phyloP scores from a whole-genome alignment of 2,329 filamentous ascomycete species.

The Raffaelea arxii region DNA sequence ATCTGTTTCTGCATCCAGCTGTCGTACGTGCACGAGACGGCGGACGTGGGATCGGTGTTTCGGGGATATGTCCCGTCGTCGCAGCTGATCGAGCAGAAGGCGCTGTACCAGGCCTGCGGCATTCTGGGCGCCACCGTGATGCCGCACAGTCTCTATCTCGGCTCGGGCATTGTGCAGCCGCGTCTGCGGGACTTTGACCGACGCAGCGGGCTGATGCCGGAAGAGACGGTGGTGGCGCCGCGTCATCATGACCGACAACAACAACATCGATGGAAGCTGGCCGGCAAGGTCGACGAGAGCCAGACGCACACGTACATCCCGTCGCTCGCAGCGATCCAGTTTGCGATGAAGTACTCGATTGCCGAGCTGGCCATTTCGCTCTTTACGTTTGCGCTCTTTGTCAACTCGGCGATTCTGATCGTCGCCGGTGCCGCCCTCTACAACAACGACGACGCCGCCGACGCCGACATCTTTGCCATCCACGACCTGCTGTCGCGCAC shows the following conservation, averaged over 20 bases:
- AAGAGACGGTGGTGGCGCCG: constrained; percentile 13
- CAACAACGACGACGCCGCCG: constrained; percentile 45
- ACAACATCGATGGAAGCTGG: constrained; percentile 5
- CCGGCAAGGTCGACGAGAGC: constrained; percentile 29
- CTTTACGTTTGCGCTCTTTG: constrained; percentile 75
- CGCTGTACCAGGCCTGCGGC: constrained; percentile 60
- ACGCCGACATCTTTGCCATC: constrained; percentile 76
- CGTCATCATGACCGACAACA: constrained; percentile 4
- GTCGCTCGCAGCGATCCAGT: constrained; percentile 60
- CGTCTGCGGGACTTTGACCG: constrained; percentile 55
- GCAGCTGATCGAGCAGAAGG: constrained; percentile 46
- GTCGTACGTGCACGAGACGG: constrained; percentile 46
- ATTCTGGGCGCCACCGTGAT: constrained; percentile 70
- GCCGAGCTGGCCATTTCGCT: constrained; percentile 61
- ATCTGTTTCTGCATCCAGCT: constrained; percentile 63
- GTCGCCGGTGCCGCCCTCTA: constrained; percentile 72
- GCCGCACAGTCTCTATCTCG: constrained; percentile 60
- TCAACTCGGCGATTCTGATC: constrained; percentile 75
- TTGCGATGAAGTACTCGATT: constrained; percentile 65
- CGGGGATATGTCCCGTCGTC: constrained; percentile 54
- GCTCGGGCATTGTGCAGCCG: constrained; percentile 59
- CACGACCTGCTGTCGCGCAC: constrained; percentile 59
- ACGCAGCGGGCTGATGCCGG: constrained; percentile 42
- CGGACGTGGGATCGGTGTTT: constrained; percentile 47
- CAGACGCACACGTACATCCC: constrained; percentile 49